Evolutionary conservation across 805 yeast species (phyloP).

Genomic region (Saccharomycopsis sp.): DNA sequence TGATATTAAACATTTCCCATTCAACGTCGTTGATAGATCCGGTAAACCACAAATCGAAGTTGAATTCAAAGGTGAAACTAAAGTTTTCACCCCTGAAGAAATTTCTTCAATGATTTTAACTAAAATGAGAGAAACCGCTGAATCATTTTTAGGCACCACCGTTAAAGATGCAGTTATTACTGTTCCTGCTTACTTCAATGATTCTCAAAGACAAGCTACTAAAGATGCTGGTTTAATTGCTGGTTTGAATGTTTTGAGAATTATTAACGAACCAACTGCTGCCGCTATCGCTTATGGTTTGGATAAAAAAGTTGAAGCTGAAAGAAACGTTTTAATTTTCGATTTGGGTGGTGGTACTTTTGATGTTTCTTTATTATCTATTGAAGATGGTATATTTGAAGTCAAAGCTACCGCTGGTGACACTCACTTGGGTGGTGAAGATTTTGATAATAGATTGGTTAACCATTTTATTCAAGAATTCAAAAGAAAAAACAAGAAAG

Average conservation of each 20-base stretch:
- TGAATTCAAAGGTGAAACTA: slow-evolving; percentile 77
- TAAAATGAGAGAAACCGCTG: slow-evolving; percentile 84
- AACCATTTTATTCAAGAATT: slow-evolving; percentile 90
- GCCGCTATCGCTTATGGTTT: slow-evolving; percentile 97
- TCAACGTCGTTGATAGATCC: slow-evolving; percentile 64
- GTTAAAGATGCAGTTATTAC: slow-evolving; percentile 83
- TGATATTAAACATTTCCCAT: slow-evolving; percentile 88
- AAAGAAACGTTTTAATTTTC: slow-evolving; percentile 86
- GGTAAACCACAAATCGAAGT: slow-evolving; percentile 87
- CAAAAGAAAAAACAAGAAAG: slow-evolving; percentile 98
- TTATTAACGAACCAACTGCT: slow-evolving; percentile 89
- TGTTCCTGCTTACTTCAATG: slow-evolving; percentile 85
- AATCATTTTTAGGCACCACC: slow-evolving; percentile 70
- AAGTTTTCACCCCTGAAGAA: slow-evolving; percentile 90
- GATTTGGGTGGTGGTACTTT: slow-evolving; percentile 99
- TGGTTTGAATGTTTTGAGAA: slow-evolving; percentile 77
- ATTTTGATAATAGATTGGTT: slow-evolving; percentile 94
- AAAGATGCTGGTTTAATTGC: slow-evolving; percentile 87
- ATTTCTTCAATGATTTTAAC: slow-evolving; percentile 86
- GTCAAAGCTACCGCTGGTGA: slow-evolving; percentile 86
- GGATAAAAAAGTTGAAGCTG: slow-evolving; percentile 68
- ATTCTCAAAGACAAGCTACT: slow-evolving; percentile 86
- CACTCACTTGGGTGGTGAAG: slow-evolving; percentile 97
- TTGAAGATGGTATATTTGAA: slow-evolving; percentile 95
- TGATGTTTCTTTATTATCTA: slow-evolving; percentile 90